Conservation (phyloP, 2,329 filamentous ascomycete genomes). For the Diaporthe citri region DNA sequence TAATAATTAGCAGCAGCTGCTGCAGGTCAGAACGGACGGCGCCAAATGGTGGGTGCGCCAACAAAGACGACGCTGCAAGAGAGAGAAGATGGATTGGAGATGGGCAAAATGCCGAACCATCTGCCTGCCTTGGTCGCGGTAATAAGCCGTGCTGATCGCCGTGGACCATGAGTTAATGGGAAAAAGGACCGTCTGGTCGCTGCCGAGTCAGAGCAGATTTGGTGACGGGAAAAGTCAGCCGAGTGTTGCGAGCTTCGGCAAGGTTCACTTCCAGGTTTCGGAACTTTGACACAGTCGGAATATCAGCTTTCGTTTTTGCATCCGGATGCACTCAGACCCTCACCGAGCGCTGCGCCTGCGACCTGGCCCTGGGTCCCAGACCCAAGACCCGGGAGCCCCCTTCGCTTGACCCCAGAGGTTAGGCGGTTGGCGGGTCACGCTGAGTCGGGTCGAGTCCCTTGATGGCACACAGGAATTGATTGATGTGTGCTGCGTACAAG, state of each 20-base stretch:
- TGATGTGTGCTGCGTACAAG: not conserved
- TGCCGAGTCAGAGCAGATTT: conserved; percentile 21
- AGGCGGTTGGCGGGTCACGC: not conserved
- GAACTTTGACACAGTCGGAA: conserved; percentile 20
- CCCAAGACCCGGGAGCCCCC: not conserved
- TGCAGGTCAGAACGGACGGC: not conserved
- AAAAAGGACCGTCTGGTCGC: not conserved
- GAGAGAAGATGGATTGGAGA: not conserved
- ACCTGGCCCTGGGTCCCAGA: not conserved
- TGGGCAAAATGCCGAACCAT: conserved; percentile 7
- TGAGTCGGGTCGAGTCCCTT: not conserved
- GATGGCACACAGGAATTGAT: not conserved
- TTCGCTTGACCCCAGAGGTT: not conserved
- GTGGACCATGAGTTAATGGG: conserved; percentile 9
- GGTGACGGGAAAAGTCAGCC: conserved; percentile 21
- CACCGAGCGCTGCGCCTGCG: not conserved
- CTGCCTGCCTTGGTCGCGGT: not conserved
- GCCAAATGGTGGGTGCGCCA: not conserved
- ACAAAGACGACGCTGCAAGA: not conserved
- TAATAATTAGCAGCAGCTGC: not conserved
- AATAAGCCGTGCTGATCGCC: conserved; percentile 17
- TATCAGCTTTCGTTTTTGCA: not conserved
- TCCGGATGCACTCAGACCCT: conserved; percentile 27
- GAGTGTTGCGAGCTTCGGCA: conserved; percentile 30
- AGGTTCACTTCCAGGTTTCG: conserved; percentile 32